Evolutionary conservation across 2,329 filamentous ascomycete species (phyloP).

Genomic region (Diplodia corticola): DNA sequence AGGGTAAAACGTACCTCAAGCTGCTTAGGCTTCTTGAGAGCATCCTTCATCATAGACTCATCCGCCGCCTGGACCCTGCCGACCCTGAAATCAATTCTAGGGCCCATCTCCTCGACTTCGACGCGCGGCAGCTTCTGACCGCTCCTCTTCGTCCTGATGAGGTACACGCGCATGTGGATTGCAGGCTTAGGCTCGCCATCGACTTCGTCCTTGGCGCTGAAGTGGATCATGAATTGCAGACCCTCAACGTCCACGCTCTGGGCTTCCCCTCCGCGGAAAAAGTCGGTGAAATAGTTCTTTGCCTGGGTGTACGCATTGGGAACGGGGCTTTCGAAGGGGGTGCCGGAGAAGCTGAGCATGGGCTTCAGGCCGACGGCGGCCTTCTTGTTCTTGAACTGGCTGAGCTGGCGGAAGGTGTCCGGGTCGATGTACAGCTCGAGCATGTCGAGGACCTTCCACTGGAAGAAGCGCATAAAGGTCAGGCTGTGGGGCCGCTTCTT

Average conservation of each 20-base stretch:
- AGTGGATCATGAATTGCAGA: slow-evolving; percentile 83
- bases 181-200: slow-evolving; percentile 45
- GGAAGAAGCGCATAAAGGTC: slow-evolving; percentile 79
- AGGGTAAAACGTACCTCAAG: slow-evolving; percentile 54
- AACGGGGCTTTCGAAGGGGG: slow-evolving; percentile 80
- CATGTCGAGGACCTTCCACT: slow-evolving; percentile 90
- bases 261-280: slow-evolving; percentile 81
- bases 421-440: slow-evolving; percentile 82
- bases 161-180: slow-evolving; percentile 74
- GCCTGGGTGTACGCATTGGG: slow-evolving; percentile 78
- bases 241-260: slow-evolving; percentile 92
- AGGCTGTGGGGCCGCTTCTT: slow-evolving; percentile 96
- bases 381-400: slow-evolving; percentile 69
- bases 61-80: slow-evolving; percentile 80
- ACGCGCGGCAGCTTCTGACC: slow-evolving; percentile 86
- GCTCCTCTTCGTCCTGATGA: slow-evolving; percentile 81
- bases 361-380: slow-evolving; percentile 78
- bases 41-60: slow-evolving; percentile 78
- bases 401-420: slow-evolving; percentile 66
- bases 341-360: slow-evolving; percentile 87
- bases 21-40: slow-evolving; percentile 80
- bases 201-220: slow-evolving; percentile 66
- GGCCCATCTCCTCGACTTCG: slow-evolving; percentile 93
- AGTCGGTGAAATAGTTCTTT: slow-evolving; percentile 84
- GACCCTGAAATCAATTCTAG: slow-evolving; percentile 86